A percentile compares a stretch with the other conserved stretches of the same genome.
Evolutionary conservation across 768 basidiomycete species (phyloP).

Genomic region (Termitomyces bulborhizus): DNA sequence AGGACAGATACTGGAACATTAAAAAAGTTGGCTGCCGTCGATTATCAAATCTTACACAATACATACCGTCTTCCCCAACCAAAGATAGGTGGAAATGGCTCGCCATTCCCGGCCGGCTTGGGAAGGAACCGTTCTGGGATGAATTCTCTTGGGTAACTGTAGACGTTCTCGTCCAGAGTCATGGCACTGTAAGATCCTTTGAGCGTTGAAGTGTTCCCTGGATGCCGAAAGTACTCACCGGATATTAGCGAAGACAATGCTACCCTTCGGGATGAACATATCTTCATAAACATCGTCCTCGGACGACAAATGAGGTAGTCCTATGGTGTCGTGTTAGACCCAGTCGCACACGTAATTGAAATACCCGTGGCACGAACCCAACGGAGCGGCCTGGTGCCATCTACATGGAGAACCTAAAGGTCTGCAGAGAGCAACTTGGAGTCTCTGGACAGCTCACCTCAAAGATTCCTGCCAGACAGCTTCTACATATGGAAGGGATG

Average conservation of each 20-base stretch:
- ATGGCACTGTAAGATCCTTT: constrained; percentile 17
- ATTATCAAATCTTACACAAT: background rate
- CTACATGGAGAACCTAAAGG: background rate
- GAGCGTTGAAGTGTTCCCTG: background rate
- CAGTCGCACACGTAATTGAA: background rate
- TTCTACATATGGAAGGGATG: constrained; percentile 11
- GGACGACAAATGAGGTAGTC: constrained; percentile 12
- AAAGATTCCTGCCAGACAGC: constrained; percentile 9
- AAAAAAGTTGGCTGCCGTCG: background rate
- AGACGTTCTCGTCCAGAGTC: constrained; percentile 22
- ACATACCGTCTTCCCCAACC: constrained; percentile 29
- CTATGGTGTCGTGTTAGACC: background rate
- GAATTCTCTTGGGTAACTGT: constrained; percentile 22
- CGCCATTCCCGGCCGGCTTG: constrained; percentile 13
- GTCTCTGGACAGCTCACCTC: background rate
- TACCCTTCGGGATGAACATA: constrained; percentile 18
- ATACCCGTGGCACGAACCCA: background rate
- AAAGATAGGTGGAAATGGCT: constrained; percentile 20
- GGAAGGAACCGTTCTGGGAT: constrained; percentile 22
- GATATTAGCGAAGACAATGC: constrained; percentile 14
- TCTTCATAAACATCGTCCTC: constrained; percentile 18
- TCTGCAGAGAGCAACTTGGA: background rate
- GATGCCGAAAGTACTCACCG: constrained; percentile 4
- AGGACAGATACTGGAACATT: constrained; percentile 19
- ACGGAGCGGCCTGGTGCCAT: constrained; percentile 13